Conservation (phyloP, 2,329 filamentous ascomycete species). For the Basipetospora chlamydospora region DNA sequence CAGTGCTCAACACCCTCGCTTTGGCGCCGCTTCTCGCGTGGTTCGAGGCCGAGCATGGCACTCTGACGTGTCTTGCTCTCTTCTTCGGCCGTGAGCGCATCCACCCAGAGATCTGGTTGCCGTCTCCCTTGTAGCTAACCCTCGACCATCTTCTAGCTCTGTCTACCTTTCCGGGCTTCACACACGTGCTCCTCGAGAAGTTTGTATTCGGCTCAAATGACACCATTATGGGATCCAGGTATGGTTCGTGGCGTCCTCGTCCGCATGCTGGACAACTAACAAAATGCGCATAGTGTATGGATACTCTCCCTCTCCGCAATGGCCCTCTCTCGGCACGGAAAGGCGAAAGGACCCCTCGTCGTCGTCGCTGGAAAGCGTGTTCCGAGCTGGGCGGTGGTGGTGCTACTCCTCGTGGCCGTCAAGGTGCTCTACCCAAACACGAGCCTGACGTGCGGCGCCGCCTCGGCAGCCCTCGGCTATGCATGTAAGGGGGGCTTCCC, state of each 20-base stretch:
- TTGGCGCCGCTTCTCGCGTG: constrained; percentile 80
- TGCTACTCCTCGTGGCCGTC: constrained; percentile 62
- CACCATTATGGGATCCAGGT: constrained; percentile 72
- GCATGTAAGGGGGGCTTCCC: constrained; percentile 44
- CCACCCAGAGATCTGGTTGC: not conserved
- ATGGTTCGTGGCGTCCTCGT: no score
- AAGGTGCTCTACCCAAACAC: constrained; percentile 66
- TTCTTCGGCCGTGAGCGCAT: constrained; percentile 76
- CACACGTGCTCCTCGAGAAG: constrained; percentile 70
- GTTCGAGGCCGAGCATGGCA: constrained; percentile 87
- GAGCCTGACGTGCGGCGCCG: constrained; percentile 68
- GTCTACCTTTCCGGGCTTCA: constrained; percentile 64
- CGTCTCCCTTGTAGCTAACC: constrained; percentile 8
- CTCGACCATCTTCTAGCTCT: constrained; percentile 37
- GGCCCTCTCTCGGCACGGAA: constrained; percentile 81
- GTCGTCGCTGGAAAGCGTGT: constrained; percentile 44
- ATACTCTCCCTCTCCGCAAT: constrained; percentile 75
- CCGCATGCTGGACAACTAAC: no score
- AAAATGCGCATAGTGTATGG: constrained; percentile 82
- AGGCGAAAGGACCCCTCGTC: constrained; percentile 68
- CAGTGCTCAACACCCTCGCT: constrained; percentile 63
- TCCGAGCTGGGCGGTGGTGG: constrained; percentile 81
- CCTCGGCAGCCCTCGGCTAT: constrained; percentile 51
- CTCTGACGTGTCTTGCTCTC: constrained; percentile 69
- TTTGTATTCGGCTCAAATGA: constrained; percentile 58